Base-by-base conservation (phyloP, 2,329 filamentous ascomycete genomes). In the Pseudopyricularia cyperi region DNA sequence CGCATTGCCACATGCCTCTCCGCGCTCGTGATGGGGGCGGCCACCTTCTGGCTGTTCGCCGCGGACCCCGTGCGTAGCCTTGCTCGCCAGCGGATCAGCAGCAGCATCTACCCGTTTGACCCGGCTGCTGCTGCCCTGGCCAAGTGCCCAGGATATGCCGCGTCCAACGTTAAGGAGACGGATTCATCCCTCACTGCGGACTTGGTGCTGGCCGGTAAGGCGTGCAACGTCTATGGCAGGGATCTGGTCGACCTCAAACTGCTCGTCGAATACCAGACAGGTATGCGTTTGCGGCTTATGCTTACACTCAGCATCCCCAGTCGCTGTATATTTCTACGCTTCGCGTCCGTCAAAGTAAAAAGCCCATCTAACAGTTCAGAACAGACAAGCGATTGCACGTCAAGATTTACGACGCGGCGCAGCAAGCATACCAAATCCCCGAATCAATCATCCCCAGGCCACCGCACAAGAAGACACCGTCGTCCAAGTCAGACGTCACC, bases 151-250 rank as follows among this genome's bases (percentile, higher is more conserved):
- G 85, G 85, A 14, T 89, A 89, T 67, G 72, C 62, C 28, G 84
- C 83, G 2, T 76, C 73, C 17, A 79, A 84, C 61, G 71, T 87
- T 14, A 63, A 70, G 50, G 65, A 71, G 50, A 76, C 69, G 0
- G 61, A 65, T 34, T 70, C 68, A 49, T 79, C 79, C 8, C 68
- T 93, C 51, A 85, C 78, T 1, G 89, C 87, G 2, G 75, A 85
- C 56, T 71, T 95, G 48, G 74, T 67, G 3, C 74, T 94, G 11
- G 84, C 84, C 7, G 87, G 87, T 0, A 60, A 71, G 9, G 72
- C 83, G 6, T 93, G 88, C 70, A 85, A 91, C 64, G 77, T 80
- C 22, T 94, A 91, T 57, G 88, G 89, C 0, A 83, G 75, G 7
- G 89, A 94, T 61, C 70, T 94, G 28, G 73, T 82, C 24, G 69